These are phyloP conservation scores for Amphirosellinia nigrospora DNA, from an alignment of 495 filamentous ascomycete genomes.

Conservation along the genomic window DNA sequence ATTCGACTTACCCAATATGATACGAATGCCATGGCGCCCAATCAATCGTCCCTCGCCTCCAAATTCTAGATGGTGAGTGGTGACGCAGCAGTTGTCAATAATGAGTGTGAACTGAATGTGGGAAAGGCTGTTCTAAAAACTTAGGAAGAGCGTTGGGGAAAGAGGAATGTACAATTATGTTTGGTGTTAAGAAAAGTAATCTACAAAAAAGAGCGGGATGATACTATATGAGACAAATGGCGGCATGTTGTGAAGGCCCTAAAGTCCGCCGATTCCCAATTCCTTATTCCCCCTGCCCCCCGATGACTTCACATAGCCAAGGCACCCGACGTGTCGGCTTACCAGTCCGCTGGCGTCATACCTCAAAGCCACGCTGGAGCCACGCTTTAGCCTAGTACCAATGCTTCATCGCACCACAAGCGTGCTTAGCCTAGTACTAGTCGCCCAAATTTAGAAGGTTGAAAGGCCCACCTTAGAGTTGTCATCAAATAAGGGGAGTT, in stretches of 20 bases:
- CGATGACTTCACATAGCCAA: conserved; percentile 12
- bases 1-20: conserved; percentile 57
- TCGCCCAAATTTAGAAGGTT: not conserved
- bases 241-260: not conserved
- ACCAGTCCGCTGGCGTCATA: conserved; percentile 3
- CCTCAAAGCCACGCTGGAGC: conserved; percentile 12
- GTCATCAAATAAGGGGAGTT: not conserved
- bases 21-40: conserved; percentile 68
- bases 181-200: not conserved
- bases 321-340: not conserved
- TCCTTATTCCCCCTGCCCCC: too few relatives aligned
- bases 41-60: not conserved
- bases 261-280: conserved; percentile 7
- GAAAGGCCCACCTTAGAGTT: not conserved
- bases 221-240: not conserved
- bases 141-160: not conserved
- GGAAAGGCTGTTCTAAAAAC: not conserved
- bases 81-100: not conserved
- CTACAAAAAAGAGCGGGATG: not conserved
- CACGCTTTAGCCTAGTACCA: too few relatives aligned
- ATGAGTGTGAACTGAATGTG: not conserved
- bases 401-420: not conserved
- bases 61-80: not conserved
- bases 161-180: not conserved
- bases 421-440: not conserved